Base-by-base conservation (phyloP, 78 protist genomes). In the Acrasis kona region DNA sequence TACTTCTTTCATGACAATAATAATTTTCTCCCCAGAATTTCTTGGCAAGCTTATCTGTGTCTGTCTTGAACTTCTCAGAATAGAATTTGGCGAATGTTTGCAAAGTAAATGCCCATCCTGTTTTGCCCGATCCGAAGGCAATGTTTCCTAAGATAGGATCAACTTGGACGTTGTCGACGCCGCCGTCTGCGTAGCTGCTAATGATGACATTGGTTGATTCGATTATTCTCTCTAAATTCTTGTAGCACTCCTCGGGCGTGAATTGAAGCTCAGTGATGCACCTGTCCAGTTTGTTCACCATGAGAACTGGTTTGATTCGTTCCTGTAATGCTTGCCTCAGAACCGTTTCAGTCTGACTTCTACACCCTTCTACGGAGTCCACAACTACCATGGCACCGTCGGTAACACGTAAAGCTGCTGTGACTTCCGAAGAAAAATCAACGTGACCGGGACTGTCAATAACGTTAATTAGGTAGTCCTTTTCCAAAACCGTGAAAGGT, bases 11-110 rank as follows among this genome's bases (percentile, higher is more conserved):
- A 42, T 39, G 87, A 87, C 89, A 86, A 80, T 87, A 95, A 86
- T 77, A 97, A 87, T 84, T 77, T 88, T 98, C 98, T 37, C 99
- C 99, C 99, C 99, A 98, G 10, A 98, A 92, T 29, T 90, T 82
- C 75, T 69, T 37, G 79, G 83, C 74, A 80, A 96, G 50, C 89
- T 91, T 89, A 7, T 42, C 86, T 57, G 42, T 64, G 64, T 77
- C 86, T 29, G 89, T 82, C 19, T 81, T 82, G 76, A 84, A 84
- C 81, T 81, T 79, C 73, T 36, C 57, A 29, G 84, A 93, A 80
- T 90, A 90, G 65, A 76, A 1, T n/a, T 29, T 30, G 7, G 88
- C 94, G 70, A 95, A 91, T 76, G 85, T 28, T 9, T n/a, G 31
- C 10, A 91, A 29, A 10, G 93, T 50, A 78, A 87, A 91, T 7